These are phyloP conservation scores for Heliamphora exappendiculata DNA, from an alignment of 148 eudicot species.

Conservation along the genomic window DNA sequence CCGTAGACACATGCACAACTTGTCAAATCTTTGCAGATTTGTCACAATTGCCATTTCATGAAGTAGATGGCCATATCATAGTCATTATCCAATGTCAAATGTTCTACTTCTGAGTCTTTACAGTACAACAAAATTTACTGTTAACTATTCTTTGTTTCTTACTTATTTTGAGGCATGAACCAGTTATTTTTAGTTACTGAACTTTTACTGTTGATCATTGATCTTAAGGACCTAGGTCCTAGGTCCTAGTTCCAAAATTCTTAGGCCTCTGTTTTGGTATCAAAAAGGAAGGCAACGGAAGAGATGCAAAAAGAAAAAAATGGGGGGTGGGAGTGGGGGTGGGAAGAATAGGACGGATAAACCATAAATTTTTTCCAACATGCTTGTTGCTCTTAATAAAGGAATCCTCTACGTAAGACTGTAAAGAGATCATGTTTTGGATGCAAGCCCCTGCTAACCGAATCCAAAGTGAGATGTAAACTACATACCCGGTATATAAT, in stretches of 20 bases:
- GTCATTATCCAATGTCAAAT: not conserved
- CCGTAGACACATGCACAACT: too few relatives aligned
- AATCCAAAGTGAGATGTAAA: constrained; percentile 3
- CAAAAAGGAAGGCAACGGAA: not conserved
- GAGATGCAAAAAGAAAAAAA: not conserved
- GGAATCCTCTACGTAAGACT: not conserved
- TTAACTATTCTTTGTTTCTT: too few relatives aligned
- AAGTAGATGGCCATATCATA: not conserved
- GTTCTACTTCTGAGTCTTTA: not conserved
- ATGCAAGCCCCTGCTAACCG: not conserved
- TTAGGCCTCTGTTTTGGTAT: too few relatives aligned
- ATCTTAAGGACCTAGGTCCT: too few relatives aligned
- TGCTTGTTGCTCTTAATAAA: not conserved
- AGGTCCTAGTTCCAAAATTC: too few relatives aligned
- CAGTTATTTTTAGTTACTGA: too few relatives aligned
- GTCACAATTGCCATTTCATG: not conserved
- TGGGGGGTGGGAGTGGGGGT: too few relatives aligned
- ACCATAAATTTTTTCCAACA: not conserved
- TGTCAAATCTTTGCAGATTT: not conserved
- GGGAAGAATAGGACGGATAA: not conserved
- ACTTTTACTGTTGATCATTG: too few relatives aligned
- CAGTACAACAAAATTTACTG: too few relatives aligned
- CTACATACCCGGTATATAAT: not conserved
- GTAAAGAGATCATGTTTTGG: not conserved
- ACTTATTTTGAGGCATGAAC: too few relatives aligned